Evolutionary conservation across 2,329 filamentous ascomycete genomes (phyloP).

Genomic region (Alternaria incomplexa): DNA sequence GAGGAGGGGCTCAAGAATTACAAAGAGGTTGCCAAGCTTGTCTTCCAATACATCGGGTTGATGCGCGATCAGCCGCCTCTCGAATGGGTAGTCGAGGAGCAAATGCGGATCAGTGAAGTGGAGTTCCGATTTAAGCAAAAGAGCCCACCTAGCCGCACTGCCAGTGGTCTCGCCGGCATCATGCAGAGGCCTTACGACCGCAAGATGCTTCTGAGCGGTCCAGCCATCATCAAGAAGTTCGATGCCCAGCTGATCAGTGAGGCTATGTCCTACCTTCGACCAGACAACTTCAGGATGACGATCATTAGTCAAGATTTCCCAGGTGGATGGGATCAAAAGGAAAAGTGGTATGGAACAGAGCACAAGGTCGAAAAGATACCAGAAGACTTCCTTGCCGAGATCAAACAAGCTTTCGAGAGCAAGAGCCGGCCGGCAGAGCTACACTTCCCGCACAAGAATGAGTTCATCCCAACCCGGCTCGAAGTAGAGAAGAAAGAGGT

Average conservation of each 20-base stretch:
- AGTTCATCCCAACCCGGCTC: constrained; percentile 91
- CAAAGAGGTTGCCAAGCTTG: constrained; percentile 77
- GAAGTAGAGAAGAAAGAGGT: constrained; percentile 95
- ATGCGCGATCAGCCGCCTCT: constrained; percentile 80
- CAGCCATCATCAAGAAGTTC: constrained; percentile 78
- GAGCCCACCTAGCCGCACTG: constrained; percentile 85
- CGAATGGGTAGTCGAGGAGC: constrained; percentile 93
- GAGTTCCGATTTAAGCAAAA: constrained; percentile 97
- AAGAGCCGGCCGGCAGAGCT: constrained; percentile 71
- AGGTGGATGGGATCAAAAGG: constrained; percentile 82
- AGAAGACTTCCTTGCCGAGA: constrained; percentile 72
- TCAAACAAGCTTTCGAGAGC: constrained; percentile 68
- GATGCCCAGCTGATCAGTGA: constrained; percentile 77
- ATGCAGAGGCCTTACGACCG: constrained; percentile 92
- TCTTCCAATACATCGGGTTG: constrained; percentile 92
- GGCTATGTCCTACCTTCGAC: constrained; percentile 74
- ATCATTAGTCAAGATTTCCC: constrained; percentile 84
- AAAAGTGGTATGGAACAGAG: constrained; percentile 98
- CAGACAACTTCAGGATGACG: constrained; percentile 88
- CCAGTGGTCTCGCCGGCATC: constrained; percentile 79
- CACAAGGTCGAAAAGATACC: constrained; percentile 85
- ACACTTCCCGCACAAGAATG: constrained; percentile 89
- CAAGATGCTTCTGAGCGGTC: constrained; percentile 85
- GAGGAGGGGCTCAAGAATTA: constrained; percentile 85
- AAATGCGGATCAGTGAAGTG: constrained; percentile 87